Base-by-base conservation (phyloP, 345 rosid genomes). In the Hibiscus trionum region DNA sequence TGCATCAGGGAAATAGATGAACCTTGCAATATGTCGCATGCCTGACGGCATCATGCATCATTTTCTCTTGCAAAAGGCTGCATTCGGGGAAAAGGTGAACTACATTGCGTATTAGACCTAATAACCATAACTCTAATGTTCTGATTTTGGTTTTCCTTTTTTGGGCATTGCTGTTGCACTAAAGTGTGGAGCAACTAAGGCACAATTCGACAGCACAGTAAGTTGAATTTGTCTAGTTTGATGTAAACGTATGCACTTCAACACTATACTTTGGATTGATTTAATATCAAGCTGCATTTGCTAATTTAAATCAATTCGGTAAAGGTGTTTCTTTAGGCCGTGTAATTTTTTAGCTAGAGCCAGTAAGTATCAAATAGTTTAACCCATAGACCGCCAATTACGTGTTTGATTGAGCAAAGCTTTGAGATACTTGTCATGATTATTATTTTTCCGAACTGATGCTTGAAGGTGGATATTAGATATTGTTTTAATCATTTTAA, bases 161-260 rank as follows among this genome's bases (percentile, higher is more conserved):
- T 83, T 92, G 99, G 99, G 59, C 26, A 55, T 55, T 9, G 59
- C 59, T 55, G 71, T 95, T 76, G 99, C 94, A 66, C 79, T 93
- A 61, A 93, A 95, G 81, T 95, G 96, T 78, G 98, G 96, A 82
- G 99, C 96, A 31, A 95, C 99, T 7, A 95, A 95, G 88, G 91
- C 90, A 42, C 97, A 95, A 74, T 90, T 95, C 58, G 99, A 95
- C 87, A 83, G 88, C 91, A 95, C 98, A 37, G 99, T 92, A 79
- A 81, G 86, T 50, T 15, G 31, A 95, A 74, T 88, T 95, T 60
- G 97, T 11, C 10, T 37, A 37, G 56, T 15, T 63, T 9, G 14
- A 19, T 21, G 21, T 21, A 21, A 21, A 21, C 19, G 1, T 44
- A 50, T 16, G 8, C 56, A 50, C 19, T 50, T 15, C 56, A 14